A percentile compares a stretch with the other conserved stretches of the same genome.
phyloP scores from a whole-genome alignment of 345 rosid species.

The Bruguiera gymnorhiza region DNA sequence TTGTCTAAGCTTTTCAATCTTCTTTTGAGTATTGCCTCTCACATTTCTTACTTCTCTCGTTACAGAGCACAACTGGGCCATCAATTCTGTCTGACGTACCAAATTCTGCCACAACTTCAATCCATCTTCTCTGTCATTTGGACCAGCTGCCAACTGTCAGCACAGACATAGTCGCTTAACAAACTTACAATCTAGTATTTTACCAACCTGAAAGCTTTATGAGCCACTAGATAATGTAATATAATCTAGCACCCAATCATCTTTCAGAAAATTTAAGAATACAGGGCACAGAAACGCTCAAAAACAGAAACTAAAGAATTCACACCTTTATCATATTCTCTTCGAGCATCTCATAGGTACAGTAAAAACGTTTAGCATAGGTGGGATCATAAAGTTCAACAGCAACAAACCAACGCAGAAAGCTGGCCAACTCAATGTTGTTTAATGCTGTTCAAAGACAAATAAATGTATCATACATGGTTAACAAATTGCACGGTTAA shows the following conservation, averaged over 20 bases:
- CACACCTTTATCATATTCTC: conserved; percentile 74
- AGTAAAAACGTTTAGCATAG: conserved; percentile 73
- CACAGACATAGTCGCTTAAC: conserved; percentile 18
- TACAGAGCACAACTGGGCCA: conserved; percentile 90
- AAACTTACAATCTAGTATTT: conserved; percentile 2
- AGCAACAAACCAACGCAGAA: conserved; percentile 92
- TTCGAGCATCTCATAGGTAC: conserved; percentile 72
- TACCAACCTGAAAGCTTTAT: background rate
- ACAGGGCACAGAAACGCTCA: background rate
- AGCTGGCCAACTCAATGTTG: conserved; percentile 91
- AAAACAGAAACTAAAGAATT: conserved; percentile 6
- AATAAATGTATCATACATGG: conserved; percentile 2
- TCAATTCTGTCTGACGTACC: conserved; percentile 91
- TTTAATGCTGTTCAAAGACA: conserved; percentile 57
- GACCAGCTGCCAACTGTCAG: conserved; percentile 58
- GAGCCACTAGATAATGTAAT: too few species aligned
- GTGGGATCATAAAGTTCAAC: conserved; percentile 89
- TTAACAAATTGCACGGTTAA: background rate
- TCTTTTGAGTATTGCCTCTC: conserved; percentile 96
- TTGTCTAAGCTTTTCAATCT: conserved; percentile 96
- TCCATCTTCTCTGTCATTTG: conserved; percentile 72
- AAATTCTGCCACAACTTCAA: conserved; percentile 81
- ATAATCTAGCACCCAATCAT: background rate
- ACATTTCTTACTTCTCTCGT: conserved; percentile 90
- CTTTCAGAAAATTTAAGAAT: background rate